Evolutionary conservation across 1,284 basidiomycete species (phyloP), one percentile per base, ranked within the genome.

Genomic region (Boletus mariae): DNA sequence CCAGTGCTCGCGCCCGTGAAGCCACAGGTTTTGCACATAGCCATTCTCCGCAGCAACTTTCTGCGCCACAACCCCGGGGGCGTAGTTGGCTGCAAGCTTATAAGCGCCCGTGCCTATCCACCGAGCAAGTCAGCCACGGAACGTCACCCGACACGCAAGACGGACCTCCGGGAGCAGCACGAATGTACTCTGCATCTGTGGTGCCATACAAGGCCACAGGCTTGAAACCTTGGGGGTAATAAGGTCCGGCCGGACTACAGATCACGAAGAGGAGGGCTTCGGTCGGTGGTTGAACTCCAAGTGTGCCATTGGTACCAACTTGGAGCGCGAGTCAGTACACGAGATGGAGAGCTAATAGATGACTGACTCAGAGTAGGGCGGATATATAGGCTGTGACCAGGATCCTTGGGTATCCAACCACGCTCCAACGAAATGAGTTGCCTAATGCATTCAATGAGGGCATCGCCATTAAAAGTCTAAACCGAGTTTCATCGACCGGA

Each of bases 251-350:
- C 37, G 94, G 94, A 61, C 87, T 91, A 68, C 87, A 87, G 65
- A 99, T 98, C 52, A 99, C 94, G 67, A 94, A 98, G 32, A 99
- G 82, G 15, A 98, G 80, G 0, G 95, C 94, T 60, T 96, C 90
- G 49, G 79, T 84, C 1, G 93, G 90, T 7, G 95, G 93, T 48
- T 85, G 80, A 34, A 99, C 91, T 32, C 96, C 94, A 44, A 99
- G 83, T 0, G 88, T 85, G 46, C 82, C 84, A 63, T 97, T 92
- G 4, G 91, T 97, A 31, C 94, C 96, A 61, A 99, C 89, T 99
- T 63, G 8, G 48, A 37, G 5, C 2, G 40, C 26, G 11, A 17
- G 46, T 58, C 41, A 58, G 44, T 26, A 40, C 5, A 55, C 3
- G 41, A 46, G 9, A 37, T 8, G 6, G 25, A 29, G 5, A 9